Evolutionary conservation across 345 rosid species (phyloP).

Genomic region (Corymbia maculata): DNA sequence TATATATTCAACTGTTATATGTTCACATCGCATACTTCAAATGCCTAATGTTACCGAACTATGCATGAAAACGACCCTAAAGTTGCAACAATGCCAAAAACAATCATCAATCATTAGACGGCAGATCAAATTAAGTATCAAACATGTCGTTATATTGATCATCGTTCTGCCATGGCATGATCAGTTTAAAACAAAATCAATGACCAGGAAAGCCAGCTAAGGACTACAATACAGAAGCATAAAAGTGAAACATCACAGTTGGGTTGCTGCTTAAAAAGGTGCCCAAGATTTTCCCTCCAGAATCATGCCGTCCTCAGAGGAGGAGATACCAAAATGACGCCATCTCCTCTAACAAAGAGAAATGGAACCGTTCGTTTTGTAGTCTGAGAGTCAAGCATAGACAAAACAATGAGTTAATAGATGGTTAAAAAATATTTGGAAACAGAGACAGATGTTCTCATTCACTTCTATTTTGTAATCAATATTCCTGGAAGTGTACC

Average conservation of each 20-base stretch:
- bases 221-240: not conserved
- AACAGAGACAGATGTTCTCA: not conserved
- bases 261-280: not conserved
- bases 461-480: not conserved
- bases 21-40: not conserved
- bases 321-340: constrained; percentile 97
- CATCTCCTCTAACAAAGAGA: constrained; percentile 97
- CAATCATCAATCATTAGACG: not conserved
- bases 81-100: not conserved
- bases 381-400: constrained; percentile 38
- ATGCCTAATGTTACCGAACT: not conserved
- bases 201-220: not conserved
- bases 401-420: not conserved
- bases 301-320: constrained; percentile 81
- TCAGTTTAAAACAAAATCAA: not conserved
- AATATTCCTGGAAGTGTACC: not conserved
- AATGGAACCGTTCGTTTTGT: constrained; percentile 75
- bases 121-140: not conserved
- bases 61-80: not conserved
- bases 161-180: not conserved
- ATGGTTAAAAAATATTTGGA: not conserved
- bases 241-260: not conserved
- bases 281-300: not conserved
- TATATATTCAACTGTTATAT: not conserved
- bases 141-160: not conserved